Evolutionary conservation across 73 alveolate genomes (phyloP).

Genomic region (Tetrahymena malaccensis): DNA sequence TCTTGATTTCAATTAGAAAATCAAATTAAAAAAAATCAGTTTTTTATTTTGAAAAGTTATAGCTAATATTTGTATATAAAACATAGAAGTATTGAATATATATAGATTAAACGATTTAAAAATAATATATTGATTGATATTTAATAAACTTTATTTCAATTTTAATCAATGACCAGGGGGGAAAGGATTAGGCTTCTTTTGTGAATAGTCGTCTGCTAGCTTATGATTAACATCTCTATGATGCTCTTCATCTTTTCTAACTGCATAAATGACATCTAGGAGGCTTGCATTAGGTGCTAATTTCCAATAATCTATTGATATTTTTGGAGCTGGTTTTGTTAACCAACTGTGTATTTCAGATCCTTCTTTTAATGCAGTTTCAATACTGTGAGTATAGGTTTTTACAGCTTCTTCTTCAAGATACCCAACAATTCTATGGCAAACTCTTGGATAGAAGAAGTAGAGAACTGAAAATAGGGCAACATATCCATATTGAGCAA

Average conservation of each 20-base stretch:
- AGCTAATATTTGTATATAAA: not conserved
- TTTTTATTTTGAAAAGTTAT: no score
- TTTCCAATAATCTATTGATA: conserved; percentile 64
- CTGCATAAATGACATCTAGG: conserved; percentile 43
- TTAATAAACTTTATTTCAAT: not conserved
- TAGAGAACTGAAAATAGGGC: conserved; percentile 44
- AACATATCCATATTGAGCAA: conserved; percentile 54
- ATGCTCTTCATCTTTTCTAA: conserved; percentile 42
- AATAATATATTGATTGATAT: not conserved
- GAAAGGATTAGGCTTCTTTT: conserved; percentile 15
- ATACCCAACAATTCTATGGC: conserved; percentile 74
- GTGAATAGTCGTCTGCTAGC: conserved; percentile 36
- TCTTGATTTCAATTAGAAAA: no score
- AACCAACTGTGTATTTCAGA: conserved; percentile 23
- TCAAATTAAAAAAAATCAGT: no score
- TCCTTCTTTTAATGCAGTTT: not conserved
- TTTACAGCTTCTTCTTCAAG: conserved; percentile 74
- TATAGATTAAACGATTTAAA: not conserved
- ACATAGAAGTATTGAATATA: not conserved
- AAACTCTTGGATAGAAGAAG: conserved; percentile 51
- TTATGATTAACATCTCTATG: conserved; percentile 39
- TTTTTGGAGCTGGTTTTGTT: conserved; percentile 49
- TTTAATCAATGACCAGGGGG: conserved; percentile 39
- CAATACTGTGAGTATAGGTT: conserved; percentile 48
- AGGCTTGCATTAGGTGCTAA: conserved; percentile 55